A percentile compares a stretch with the other conserved stretches of the same genome.
Conservation (phyloP, 257 asterid species). For the Jacaranda copaia region DNA sequence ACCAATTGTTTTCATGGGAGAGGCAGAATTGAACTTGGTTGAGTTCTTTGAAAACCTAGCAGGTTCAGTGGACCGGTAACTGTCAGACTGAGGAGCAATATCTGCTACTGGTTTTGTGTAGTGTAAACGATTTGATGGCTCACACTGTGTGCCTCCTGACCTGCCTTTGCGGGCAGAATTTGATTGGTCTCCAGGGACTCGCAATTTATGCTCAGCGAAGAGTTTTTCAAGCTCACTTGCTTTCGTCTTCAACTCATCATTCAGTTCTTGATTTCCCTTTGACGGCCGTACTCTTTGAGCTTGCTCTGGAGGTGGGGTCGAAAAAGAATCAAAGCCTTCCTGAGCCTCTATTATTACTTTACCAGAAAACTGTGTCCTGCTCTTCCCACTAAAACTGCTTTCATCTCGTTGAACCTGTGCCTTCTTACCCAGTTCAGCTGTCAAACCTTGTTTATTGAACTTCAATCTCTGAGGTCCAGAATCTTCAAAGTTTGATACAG, state of each 20-base stretch:
- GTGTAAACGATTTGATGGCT: constrained; percentile 49
- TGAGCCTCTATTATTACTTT: constrained; percentile 51
- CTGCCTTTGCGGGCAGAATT: constrained; percentile 54
- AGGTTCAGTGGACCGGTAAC: constrained; percentile 46
- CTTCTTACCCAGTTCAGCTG: constrained; percentile 55
- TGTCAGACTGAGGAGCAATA: constrained; percentile 46
- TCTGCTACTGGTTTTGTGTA: constrained; percentile 47
- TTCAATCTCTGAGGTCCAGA: constrained; percentile 57
- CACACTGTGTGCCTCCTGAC: constrained; percentile 52
- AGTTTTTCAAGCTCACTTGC: constrained; percentile 96
- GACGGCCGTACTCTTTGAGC: constrained; percentile 67
- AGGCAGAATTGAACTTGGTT: constrained; percentile 44
- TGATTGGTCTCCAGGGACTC: constrained; percentile 75
- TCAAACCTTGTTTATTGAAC: constrained; percentile 48
- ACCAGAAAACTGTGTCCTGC: constrained; percentile 45
- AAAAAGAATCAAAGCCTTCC: constrained; percentile 54
- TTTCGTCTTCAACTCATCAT: constrained; percentile 83
- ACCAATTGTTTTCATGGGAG: constrained; percentile 44
- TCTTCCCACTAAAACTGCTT: constrained; percentile 46
- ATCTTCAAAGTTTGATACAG: constrained; percentile 54
- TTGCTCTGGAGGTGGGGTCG: constrained; percentile 63
- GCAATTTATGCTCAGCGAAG: constrained; percentile 78
- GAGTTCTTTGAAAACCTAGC: constrained; percentile 52
- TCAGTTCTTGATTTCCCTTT: constrained; percentile 86
- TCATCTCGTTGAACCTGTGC: constrained; percentile 50